Evolutionary conservation across 148 eudicot species (phyloP).

Genomic region (Polygonum aviculare): DNA sequence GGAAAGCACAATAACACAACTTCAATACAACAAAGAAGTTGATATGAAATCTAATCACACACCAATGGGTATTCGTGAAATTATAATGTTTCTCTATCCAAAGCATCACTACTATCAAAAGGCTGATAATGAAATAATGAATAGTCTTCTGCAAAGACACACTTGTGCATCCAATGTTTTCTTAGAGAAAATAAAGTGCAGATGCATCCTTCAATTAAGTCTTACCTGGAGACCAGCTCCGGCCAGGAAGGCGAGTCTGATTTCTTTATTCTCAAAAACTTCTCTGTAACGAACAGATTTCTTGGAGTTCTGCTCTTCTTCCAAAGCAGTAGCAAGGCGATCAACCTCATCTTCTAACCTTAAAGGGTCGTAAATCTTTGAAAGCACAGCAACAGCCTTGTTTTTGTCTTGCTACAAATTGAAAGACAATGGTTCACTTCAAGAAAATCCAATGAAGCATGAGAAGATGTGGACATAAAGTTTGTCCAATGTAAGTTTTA

Average conservation of each 20-base stretch:
- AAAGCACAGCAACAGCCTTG: slow-evolving; percentile 67
- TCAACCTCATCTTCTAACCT: slow-evolving; percentile 81
- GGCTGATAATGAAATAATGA: background rate
- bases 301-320: slow-evolving; percentile 57
- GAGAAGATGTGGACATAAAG: background rate
- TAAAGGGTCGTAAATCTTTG: slow-evolving; percentile 76
- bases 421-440: background rate
- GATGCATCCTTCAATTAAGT: slow-evolving; percentile 1
- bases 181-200: background rate
- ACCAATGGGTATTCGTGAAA: background rate
- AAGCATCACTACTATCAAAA: background rate
- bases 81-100: background rate
- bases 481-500: slow-evolving; percentile 12
- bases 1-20: too few relatives aligned
- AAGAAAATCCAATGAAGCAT: background rate
- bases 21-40: too few relatives aligned
- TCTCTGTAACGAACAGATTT: slow-evolving; percentile 53
- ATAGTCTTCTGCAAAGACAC: background rate
- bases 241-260: slow-evolving; percentile 84
- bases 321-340: slow-evolving; percentile 56
- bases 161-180: background rate
- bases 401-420: slow-evolving; percentile 52
- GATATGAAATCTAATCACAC: background rate
- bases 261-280: slow-evolving; percentile 59
- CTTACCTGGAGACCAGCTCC: slow-evolving; percentile 98